Conservation (phyloP, 768 basidiomycete genomes). For the Melanogaster broomeanus region DNA sequence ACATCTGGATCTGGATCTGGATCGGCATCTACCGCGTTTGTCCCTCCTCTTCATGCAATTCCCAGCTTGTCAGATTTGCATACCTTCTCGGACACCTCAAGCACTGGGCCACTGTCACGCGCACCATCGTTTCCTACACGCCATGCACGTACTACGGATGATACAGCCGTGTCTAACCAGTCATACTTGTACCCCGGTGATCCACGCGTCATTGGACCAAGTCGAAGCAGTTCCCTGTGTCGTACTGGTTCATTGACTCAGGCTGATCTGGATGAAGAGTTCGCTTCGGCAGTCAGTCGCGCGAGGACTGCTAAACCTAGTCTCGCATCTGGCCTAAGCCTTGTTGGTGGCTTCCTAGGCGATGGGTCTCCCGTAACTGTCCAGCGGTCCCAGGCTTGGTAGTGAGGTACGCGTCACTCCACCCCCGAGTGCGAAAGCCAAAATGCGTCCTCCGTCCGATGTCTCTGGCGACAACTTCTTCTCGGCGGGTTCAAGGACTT, state of each 20-base stretch:
- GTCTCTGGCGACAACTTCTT: conserved; percentile 50
- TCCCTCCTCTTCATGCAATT: conserved; percentile 71
- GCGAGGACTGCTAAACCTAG: conserved; percentile 44
- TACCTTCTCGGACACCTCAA: conserved; percentile 45
- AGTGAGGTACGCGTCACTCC: conserved; percentile 46
- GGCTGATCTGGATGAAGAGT: conserved; percentile 71
- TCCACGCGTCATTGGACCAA: conserved; percentile 69
- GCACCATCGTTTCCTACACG: conserved; percentile 54
- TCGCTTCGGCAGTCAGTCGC: conserved; percentile 43
- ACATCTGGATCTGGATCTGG: conserved; percentile 42
- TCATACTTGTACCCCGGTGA: conserved; percentile 75
- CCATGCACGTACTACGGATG: conserved; percentile 71
- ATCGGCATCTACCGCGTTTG: conserved; percentile 73
- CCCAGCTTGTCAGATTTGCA: conserved; percentile 70
- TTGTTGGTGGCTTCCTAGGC: conserved; percentile 43
- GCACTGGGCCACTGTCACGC: conserved; percentile 40
- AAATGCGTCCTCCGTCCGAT: conserved; percentile 29
- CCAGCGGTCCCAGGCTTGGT: conserved; percentile 57
- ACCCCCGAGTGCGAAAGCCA: conserved; percentile 41
- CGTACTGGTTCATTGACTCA: conserved; percentile 78
- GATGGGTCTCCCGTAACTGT: conserved; percentile 71
- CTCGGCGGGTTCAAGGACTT: conserved; percentile 39
- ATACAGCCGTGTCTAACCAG: conserved; percentile 64
- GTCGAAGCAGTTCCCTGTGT: conserved; percentile 56
- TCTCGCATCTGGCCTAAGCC: conserved; percentile 45